Base-by-base conservation (phyloP, 192 early-diverging fungal genomes). In the Geranomyces variabilis region DNA sequence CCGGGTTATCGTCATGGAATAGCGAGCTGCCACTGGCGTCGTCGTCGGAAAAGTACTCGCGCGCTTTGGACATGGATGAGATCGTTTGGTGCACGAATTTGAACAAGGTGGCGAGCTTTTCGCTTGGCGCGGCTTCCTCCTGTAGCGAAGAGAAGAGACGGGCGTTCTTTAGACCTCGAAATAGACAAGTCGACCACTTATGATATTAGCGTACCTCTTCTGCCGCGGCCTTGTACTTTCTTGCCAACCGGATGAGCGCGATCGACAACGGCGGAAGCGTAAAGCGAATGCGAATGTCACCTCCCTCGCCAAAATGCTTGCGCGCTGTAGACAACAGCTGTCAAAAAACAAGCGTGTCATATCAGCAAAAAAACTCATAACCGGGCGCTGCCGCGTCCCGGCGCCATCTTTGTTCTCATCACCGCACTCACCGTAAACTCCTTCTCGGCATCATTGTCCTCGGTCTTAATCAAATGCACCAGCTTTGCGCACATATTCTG, bases 51-150 rank as follows among this genome's bases (percentile, higher is more conserved):
- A 82, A 69, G 73, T 69, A 49, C 64, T 83, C 81, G 60, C 79
- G 69, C 0, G 84, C 80, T 17, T 67, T 67, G 24, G 89, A 81
- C 8, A 99, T 79, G 33, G 89, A 83, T 0, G 87, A 85, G 28
- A 96, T 89, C 17, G 94, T 90, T 68, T 91, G 89, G 69, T 95
- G 91, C 30, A 97, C 91, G 77, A 95, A 97, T 64, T 91, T 85
- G 77, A 92, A 97, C 14, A 97, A 69, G 0, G 84, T 76, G 1
- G 90, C 82, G 67, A 92, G 80, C 81, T 90, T 84, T 64, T 72
- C 67, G 2, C 45, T 55, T n/a, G 73, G 53, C 17, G 72, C 48
- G 21, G 70, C 68, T 29, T 81, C 74, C 66, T 80, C 26, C 58
- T 31, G 29, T 7, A 29, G 51, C 19, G 19, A n/a, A 55, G n/a